Base-by-base conservation (phyloP, 1,284 basidiomycete genomes). In the Coriolopsis trogii region DNA sequence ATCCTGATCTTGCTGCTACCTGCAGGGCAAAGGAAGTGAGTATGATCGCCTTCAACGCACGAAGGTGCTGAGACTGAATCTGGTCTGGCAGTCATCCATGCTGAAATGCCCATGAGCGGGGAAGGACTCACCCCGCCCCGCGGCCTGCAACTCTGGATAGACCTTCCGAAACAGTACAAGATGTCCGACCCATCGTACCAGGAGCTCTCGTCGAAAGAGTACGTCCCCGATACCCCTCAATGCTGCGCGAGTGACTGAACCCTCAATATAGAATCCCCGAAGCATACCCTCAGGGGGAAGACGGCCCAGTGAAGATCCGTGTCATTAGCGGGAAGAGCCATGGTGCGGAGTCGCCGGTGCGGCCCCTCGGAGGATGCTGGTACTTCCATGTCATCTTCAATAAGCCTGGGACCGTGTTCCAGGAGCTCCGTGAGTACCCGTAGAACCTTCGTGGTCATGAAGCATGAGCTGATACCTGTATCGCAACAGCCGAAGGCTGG, bases 71-170 rank as follows among this genome's bases (percentile, higher is more conserved):
- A n/a, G n/a, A n/a, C n/a, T 12, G 4, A 29, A 26, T 20, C 10
- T 24, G 23, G 6, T 12, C 8, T 13, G 12, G 3, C 46, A 63
- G 88, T 90, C 64, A 87, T 94, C 50, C 91, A 94, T 63, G 87
- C 89, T 4, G 92, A 92, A 72, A 97, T 98, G 91, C 95, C 96
- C 3, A 76, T 93, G 4, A 87, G 90, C 58, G 83, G 74, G 6
- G 71, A 77, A 20, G 85, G 83, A n/a, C 57, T 74, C 4, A 85
- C 89, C 3, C 73, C 91, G 67, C 80, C 94, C 63, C 66, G 79
- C 25, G 95, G 93, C 6, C 75, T 98, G 33, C 95, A 98, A 65
- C 82, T 98, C 23, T 98, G 95, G 96, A 76, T 98, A 39, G 95
- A 98, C 71, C 76, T 98, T 15, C 96, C 95, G 0, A 87, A 88